Conservation (phyloP, 2,329 filamentous ascomycete species). For the Aspergillus unguis region DNA sequence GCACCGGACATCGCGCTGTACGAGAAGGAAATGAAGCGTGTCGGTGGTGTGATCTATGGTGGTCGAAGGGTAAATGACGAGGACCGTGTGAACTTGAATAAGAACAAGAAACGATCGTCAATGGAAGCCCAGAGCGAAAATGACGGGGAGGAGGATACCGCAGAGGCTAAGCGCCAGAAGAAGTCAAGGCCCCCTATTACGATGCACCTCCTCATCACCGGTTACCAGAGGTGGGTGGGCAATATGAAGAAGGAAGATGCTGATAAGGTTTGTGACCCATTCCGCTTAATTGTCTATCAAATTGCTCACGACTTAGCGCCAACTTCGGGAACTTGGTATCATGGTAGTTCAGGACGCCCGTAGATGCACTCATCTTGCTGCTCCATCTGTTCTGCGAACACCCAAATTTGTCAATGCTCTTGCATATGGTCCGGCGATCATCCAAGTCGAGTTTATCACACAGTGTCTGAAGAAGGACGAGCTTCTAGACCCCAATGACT, state of each 20-base stretch:
- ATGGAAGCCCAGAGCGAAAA: constrained; percentile 49
- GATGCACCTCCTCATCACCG: constrained; percentile 77
- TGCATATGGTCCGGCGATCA: constrained; percentile 72
- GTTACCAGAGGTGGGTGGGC: constrained; percentile 76
- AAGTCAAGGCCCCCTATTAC: constrained; percentile 62
- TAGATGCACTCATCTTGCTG: constrained; percentile 80
- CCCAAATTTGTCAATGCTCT: constrained; percentile 90
- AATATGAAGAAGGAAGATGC: constrained; percentile 70
- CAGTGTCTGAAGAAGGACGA: constrained; percentile 67
- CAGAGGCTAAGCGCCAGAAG: constrained; percentile 61
- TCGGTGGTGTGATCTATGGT: constrained; percentile 62
- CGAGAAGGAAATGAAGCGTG: constrained; percentile 88
- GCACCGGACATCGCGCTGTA: constrained; percentile 85
- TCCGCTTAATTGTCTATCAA: neutral
- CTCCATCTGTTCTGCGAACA: constrained; percentile 81
- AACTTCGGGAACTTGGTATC: constrained; percentile 79
- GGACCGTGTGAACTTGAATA: constrained; percentile 32
- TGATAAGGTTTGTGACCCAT: constrained; percentile 64
- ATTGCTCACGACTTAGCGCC: constrained; percentile 54
- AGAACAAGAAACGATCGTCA: constrained; percentile 43
- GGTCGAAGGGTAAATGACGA: constrained; percentile 48
- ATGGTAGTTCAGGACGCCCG: constrained; percentile 71
- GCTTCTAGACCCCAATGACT: constrained; percentile 62
- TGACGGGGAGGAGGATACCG: constrained; percentile 51
- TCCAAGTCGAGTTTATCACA: constrained; percentile 76